Conservation (phyloP, 345 rosid species). For the Gossypioides kirkii region DNA sequence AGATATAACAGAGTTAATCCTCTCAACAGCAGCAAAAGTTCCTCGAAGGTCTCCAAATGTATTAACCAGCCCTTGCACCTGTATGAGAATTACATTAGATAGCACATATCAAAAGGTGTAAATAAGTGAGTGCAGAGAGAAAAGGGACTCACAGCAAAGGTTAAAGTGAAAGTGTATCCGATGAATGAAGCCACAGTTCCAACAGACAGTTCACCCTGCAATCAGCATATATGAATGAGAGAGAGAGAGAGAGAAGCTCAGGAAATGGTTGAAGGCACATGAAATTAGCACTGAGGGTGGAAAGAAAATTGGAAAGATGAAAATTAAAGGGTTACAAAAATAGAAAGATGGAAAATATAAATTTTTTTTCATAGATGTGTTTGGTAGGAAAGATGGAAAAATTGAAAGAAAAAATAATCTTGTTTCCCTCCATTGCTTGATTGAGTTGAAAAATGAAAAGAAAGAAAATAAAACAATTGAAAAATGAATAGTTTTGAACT, state of each 20-base stretch:
- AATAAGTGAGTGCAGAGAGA: constrained; percentile 10
- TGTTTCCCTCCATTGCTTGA: too few species aligned
- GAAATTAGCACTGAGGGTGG: not conserved
- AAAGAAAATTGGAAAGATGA: not conserved
- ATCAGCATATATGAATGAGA: constrained; percentile 12
- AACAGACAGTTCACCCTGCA: constrained; percentile 86
- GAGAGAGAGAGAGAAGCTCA: not conserved
- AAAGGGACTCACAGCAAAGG: constrained; percentile 72
- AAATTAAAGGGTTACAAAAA: too few species aligned
- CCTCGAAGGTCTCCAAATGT: constrained; percentile 96
- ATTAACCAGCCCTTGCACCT: constrained; percentile 98
- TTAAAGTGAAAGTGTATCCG: constrained; percentile 90
- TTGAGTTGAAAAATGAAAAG: too few species aligned
- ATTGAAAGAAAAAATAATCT: too few species aligned
- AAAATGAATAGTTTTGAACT: too few species aligned
- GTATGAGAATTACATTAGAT: constrained; percentile 16
- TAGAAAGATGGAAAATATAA: too few species aligned
- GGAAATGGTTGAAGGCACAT: not conserved
- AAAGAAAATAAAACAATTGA: too few species aligned
- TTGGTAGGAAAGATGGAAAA: too few species aligned
- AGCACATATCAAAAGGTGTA: constrained; percentile 10
- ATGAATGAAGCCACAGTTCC: constrained; percentile 91
- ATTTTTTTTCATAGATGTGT: too few species aligned
- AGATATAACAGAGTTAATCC: constrained; percentile 78
- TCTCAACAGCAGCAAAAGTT: constrained; percentile 76